phyloP scores from a whole-genome alignment of 352 stramenopile species.

The Phytophthora boehmeriae region DNA sequence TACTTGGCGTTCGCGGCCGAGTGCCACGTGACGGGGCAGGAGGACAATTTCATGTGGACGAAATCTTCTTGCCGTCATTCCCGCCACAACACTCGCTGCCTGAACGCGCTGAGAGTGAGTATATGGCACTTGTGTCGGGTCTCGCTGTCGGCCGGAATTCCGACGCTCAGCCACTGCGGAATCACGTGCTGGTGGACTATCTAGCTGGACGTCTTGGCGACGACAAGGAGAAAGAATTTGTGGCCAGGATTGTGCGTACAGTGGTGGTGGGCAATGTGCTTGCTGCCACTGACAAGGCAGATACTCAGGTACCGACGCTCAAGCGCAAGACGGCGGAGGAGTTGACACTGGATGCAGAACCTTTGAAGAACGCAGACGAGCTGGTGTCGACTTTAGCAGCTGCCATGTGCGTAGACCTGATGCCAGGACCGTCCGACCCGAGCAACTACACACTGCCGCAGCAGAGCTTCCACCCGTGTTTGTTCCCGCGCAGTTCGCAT shows the following conservation, averaged over 20 bases:
- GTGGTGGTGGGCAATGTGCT: slow-evolving; percentile 76
- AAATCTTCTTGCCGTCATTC: slow-evolving; percentile 62
- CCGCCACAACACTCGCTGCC: slow-evolving; percentile 57
- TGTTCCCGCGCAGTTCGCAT: slow-evolving; percentile 87
- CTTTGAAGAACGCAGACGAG: slow-evolving; percentile 74
- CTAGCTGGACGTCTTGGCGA: slow-evolving; percentile 65
- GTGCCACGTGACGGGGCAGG: slow-evolving; percentile 44
- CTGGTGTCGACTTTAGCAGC: slow-evolving; percentile 73
- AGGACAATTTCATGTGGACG: slow-evolving; percentile 59
- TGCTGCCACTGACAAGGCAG: slow-evolving; percentile 9
- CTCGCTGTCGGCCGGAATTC: slow-evolving; percentile 49
- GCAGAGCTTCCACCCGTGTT: slow-evolving; percentile 93
- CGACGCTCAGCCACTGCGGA: slow-evolving; percentile 46
- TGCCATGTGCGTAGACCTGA: slow-evolving; percentile 91
- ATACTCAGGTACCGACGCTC: slow-evolving; percentile 30
- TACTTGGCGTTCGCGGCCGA: slow-evolving; percentile 68
- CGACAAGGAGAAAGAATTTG: slow-evolving; percentile 59
- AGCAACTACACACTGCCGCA: slow-evolving; percentile 92
- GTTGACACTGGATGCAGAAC: slow-evolving; percentile 48
- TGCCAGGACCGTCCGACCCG: slow-evolving; percentile 90
- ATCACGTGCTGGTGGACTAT: slow-evolving; percentile 81
- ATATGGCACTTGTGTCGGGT: slow-evolving; percentile 72
- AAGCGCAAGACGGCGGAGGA: slow-evolving; percentile 58
- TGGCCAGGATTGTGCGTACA: slow-evolving; percentile 75
- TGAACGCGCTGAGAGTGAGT: slow-evolving; percentile 52